Conservation (phyloP, 2,329 filamentous ascomycete species). For the Hypoxylon sp. region DNA sequence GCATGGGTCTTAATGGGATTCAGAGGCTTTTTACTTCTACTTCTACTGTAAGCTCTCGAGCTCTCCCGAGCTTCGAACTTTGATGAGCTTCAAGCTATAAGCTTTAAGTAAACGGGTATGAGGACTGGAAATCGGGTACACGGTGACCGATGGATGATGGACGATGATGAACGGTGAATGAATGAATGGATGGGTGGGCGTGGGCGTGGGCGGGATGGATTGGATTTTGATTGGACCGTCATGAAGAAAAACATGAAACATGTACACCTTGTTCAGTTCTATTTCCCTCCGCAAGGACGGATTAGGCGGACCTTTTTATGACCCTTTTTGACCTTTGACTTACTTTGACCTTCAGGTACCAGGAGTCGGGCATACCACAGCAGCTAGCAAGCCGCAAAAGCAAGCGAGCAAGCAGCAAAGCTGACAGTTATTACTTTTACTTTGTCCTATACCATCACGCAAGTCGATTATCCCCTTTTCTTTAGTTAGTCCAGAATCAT, state of each 20-base stretch:
- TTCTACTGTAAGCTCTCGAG: too few species aligned
- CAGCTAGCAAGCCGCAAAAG: not conserved
- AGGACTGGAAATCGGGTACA: not conserved
- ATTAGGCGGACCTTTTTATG: constrained; percentile 13
- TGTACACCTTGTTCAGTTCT: constrained; percentile 11
- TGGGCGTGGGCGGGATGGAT: not conserved
- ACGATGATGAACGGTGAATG: not conserved
- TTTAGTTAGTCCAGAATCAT: constrained; percentile 20
- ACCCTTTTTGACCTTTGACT: not conserved
- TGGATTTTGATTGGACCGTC: not conserved
- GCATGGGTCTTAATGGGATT: constrained; percentile 1
- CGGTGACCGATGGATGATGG: not conserved
- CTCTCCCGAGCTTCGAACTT: not conserved
- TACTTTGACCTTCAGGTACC: not conserved
- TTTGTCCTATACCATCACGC: constrained; percentile 35
- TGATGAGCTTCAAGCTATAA: not conserved
- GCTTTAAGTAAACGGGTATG: not conserved
- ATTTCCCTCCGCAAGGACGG: not conserved
- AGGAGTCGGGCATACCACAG: constrained; percentile 3
- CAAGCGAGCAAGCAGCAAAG: not conserved
- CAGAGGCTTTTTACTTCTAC: not conserved
- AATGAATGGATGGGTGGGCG: not conserved
- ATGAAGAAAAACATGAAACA: not conserved
- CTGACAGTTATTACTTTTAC: constrained; percentile 17
- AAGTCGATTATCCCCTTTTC: constrained; percentile 6